These are phyloP conservation scores for Laguncularia racemosa DNA, from an alignment of 345 rosid genomes.

Conservation along the genomic window DNA sequence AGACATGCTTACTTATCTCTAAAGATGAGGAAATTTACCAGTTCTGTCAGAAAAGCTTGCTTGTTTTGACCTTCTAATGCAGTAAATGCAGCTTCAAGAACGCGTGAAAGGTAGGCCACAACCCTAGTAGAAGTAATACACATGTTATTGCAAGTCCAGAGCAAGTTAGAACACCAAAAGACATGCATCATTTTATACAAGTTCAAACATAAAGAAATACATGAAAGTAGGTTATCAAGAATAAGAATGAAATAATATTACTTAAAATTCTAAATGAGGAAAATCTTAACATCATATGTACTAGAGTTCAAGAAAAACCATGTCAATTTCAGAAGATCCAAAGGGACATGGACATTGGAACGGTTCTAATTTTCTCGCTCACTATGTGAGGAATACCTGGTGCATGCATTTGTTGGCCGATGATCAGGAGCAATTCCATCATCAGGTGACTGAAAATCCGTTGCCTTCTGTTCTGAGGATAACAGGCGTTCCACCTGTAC, in stretches of 20 bases:
- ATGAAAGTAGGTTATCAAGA: too few species aligned
- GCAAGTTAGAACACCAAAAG: not conserved
- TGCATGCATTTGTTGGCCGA: constrained; percentile 97
- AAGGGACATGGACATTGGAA: too few species aligned
- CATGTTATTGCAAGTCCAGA: not conserved
- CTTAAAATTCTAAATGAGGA: too few species aligned
- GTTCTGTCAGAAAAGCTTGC: constrained; percentile 92
- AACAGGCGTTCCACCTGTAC: constrained; percentile 84
- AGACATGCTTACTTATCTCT: not conserved
- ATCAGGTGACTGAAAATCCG: constrained; percentile 89
- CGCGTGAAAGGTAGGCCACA: constrained; percentile 95
- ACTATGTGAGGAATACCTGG: constrained; percentile 37
- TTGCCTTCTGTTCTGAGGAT: constrained; percentile 87
- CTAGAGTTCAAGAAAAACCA: too few species aligned
- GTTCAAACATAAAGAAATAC: too few species aligned
- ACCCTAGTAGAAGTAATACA: constrained; percentile 41
- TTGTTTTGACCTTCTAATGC: constrained; percentile 96
- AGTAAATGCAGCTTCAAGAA: constrained; percentile 92
- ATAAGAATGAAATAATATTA: too few species aligned
- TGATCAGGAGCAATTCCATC: constrained; percentile 93
- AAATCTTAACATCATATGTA: too few species aligned
- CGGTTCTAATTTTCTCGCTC: too few species aligned
- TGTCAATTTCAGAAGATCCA: too few species aligned
- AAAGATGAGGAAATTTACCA: constrained; percentile 41
- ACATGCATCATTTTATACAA: not conserved